These are phyloP conservation scores for Byssothecium circinans DNA, from an alignment of 2,329 filamentous ascomycete species.

Conservation along the genomic window DNA sequence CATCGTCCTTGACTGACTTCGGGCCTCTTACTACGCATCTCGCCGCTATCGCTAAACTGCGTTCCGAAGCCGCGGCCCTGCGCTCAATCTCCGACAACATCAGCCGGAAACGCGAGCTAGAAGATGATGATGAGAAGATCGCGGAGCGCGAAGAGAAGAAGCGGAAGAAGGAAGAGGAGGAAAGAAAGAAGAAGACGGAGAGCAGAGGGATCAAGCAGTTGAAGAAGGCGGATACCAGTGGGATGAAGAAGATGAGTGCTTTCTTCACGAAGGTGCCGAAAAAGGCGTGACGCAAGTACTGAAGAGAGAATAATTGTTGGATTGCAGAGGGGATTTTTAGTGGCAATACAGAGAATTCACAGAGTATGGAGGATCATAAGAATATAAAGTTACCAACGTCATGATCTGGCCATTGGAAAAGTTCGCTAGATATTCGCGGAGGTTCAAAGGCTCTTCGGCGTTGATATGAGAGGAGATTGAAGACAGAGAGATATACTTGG, in stretches of 20 bases:
- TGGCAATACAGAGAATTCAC: not conserved
- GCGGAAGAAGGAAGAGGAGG: conserved; percentile 83
- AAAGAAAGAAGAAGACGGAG: conserved; percentile 78
- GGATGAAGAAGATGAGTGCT: conserved; percentile 96
- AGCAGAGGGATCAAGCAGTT: conserved; percentile 77
- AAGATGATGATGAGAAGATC: conserved; percentile 66
- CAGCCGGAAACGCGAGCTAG: conserved; percentile 60
- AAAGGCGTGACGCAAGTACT: conserved; percentile 56
- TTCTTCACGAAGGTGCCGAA: conserved; percentile 76
- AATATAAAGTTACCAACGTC: too few species aligned
- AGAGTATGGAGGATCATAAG: too few species aligned
- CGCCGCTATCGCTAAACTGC: conserved; percentile 64
- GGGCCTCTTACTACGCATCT: conserved; percentile 71
- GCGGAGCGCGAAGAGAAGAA: conserved; percentile 73
- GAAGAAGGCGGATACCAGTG: conserved; percentile 84
- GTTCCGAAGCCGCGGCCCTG: conserved; percentile 70
- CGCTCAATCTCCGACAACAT: conserved; percentile 71
- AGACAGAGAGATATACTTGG: too few species aligned
- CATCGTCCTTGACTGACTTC: conserved; percentile 63
- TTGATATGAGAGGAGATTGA: too few species aligned
- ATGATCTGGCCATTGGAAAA: too few species aligned
- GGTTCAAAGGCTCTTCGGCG: too few species aligned
- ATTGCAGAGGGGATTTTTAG: not conserved
- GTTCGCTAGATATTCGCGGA: too few species aligned
- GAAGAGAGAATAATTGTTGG: conserved; percentile 24